Conservation (phyloP, 495 filamentous ascomycete genomes). For the Aspergillus hancockii region DNA sequence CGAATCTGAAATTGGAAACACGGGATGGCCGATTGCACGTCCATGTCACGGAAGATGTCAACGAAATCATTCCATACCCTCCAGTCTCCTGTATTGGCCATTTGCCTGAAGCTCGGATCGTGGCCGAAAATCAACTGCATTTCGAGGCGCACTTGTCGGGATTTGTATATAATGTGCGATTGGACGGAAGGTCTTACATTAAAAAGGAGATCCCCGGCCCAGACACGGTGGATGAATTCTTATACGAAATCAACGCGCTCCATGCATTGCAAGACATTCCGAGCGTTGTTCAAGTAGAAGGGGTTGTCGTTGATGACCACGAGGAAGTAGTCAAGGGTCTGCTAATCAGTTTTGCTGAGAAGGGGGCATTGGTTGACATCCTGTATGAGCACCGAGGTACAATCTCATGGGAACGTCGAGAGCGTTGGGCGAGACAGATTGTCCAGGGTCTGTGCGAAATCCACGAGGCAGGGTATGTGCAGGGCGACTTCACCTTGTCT, state of each 20-base stretch:
- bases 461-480: constrained; percentile 94
- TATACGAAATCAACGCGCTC: constrained; percentile 97
- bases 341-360: constrained; percentile 84
- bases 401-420: constrained; percentile 73
- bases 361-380: constrained; percentile 88
- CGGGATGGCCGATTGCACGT: constrained; percentile 88
- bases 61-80: constrained; percentile 92
- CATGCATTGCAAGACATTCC: constrained; percentile 69
- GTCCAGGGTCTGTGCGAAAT: constrained; percentile 88
- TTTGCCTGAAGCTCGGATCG: constrained; percentile 60
- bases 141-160: constrained; percentile 94
- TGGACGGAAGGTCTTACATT: constrained; percentile 70
- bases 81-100: constrained; percentile 73
- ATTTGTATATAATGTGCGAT: constrained; percentile 91
- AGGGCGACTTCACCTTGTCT: constrained; percentile 95
- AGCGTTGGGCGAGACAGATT: constrained; percentile 92
- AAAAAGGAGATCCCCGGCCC: constrained; percentile 99
- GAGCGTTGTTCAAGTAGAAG: constrained; percentile 85
- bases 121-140: constrained; percentile 71
- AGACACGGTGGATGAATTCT: constrained; percentile 93
- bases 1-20: constrained; percentile 93
- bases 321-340: constrained; percentile 80
- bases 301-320: constrained; percentile 82
- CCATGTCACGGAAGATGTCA: constrained; percentile 96
- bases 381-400: constrained; percentile 70